phyloP scores from a whole-genome alignment of 306 rosid species.

The Fragaria ananassa region DNA sequence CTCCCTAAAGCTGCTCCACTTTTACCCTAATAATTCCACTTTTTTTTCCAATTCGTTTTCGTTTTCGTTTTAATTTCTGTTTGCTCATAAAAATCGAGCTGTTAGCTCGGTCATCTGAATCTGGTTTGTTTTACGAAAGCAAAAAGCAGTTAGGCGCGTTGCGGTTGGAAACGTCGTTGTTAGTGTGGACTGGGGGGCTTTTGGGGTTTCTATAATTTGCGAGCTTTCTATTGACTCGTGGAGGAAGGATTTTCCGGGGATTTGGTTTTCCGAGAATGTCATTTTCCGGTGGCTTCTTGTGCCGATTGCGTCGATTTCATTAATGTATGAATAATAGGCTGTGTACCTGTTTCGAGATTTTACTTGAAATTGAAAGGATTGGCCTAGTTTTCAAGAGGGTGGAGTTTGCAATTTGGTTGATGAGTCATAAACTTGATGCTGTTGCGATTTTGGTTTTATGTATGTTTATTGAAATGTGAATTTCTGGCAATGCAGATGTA shows the following conservation, averaged over 20 bases:
- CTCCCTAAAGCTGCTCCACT: constrained; percentile 33
- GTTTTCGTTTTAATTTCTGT: not conserved
- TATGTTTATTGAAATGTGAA: not conserved
- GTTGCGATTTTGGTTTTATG: not conserved
- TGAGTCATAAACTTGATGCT: not conserved
- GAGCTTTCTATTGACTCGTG: constrained; percentile 1
- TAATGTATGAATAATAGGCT: not conserved
- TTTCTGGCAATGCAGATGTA: constrained; percentile 36
- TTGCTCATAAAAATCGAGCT: not conserved
- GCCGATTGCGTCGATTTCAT: not conserved
- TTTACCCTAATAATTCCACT: constrained; percentile 34
- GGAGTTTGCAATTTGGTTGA: not conserved
- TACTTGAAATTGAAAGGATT: not conserved
- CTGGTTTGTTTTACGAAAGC: not conserved
- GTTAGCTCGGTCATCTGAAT: constrained; percentile 16
- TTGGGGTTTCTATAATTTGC: constrained; percentile 11
- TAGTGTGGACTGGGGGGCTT: not conserved
- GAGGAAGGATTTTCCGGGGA: not conserved
- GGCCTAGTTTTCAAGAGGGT: not conserved
- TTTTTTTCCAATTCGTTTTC: not conserved
- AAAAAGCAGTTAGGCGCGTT: constrained; percentile 15
- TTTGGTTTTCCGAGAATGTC: constrained; percentile 18
- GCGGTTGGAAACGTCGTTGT: constrained; percentile 13
- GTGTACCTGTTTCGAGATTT: too few species aligned
- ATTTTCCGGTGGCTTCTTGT: constrained; percentile 14